Conservation (phyloP, 495 filamentous ascomycete genomes). For the Lophiostoma macrostomum region DNA sequence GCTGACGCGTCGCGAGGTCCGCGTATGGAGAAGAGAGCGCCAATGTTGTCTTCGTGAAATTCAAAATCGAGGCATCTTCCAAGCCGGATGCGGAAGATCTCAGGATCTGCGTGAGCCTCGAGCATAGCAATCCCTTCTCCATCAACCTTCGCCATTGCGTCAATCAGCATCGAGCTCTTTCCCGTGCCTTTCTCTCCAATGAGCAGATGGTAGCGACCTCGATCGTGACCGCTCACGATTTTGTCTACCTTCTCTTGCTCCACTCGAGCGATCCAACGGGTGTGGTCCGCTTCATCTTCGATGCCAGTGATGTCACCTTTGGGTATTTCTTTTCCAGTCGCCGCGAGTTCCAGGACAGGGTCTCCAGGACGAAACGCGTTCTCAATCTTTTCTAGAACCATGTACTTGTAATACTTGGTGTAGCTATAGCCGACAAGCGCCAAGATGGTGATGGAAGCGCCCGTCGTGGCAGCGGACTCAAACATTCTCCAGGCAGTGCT, state of each 20-base stretch:
- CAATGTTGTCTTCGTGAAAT: constrained; percentile 89
- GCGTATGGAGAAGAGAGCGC: constrained; percentile 87
- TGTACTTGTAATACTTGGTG: constrained; percentile 81
- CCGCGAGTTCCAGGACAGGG: constrained; percentile 84
- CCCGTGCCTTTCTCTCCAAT: constrained; percentile 96
- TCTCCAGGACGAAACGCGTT: constrained; percentile 92
- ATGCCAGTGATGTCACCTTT: constrained; percentile 22
- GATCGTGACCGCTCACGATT: constrained; percentile 66
- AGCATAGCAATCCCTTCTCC: constrained; percentile 88
- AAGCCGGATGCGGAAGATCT: constrained; percentile 88
- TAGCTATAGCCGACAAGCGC: constrained; percentile 82
- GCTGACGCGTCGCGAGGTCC: constrained; percentile 89
- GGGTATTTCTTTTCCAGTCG: constrained; percentile 41
- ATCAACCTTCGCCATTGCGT: constrained; percentile 86
- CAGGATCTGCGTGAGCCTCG: constrained; percentile 90
- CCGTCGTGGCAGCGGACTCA: constrained; percentile 80
- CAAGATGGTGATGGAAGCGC: constrained; percentile 79
- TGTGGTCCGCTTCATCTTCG: constrained; percentile 52
- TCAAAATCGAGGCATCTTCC: constrained; percentile 95
- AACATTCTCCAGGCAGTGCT: constrained; percentile 71
- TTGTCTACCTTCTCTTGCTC: constrained; percentile 76
- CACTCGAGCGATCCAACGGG: constrained; percentile 76
- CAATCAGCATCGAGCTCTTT: constrained; percentile 91
- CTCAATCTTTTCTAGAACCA: constrained; percentile 85
- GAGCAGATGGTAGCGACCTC: constrained; percentile 87